A percentile compares a stretch with the other conserved stretches of the same genome.
Evolutionary conservation across 2,329 filamentous ascomycete species (phyloP).

Genomic region (Phyllosticta ampelicida): DNA sequence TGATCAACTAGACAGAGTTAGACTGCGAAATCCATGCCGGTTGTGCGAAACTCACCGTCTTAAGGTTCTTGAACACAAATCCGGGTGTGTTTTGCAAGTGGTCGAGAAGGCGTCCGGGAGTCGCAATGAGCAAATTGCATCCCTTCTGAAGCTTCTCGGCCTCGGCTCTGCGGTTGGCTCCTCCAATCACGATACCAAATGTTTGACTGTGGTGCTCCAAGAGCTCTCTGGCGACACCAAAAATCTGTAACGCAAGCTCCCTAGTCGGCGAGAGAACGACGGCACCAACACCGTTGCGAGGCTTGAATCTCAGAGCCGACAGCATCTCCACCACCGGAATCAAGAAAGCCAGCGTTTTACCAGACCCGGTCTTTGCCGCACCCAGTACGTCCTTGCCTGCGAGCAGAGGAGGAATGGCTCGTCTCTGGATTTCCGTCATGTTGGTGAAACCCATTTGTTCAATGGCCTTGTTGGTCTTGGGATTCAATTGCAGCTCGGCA

Average conservation of each 20-base stretch:
- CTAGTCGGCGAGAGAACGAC: constrained; percentile 88
- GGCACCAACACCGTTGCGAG: constrained; percentile 81
- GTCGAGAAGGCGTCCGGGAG: constrained; percentile 83
- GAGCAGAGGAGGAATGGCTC: constrained; percentile 76
- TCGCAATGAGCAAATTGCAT: constrained; percentile 89
- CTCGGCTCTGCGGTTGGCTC: constrained; percentile 82
- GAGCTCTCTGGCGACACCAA: constrained; percentile 84
- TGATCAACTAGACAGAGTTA: constrained; percentile 50
- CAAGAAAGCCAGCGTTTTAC: constrained; percentile 90
- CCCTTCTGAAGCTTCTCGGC: constrained; percentile 90
- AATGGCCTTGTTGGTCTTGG: constrained; percentile 81
- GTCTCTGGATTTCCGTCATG: constrained; percentile 91
- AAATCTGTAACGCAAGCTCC: constrained; percentile 91
- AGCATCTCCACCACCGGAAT: constrained; percentile 94
- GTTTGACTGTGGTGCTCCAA: constrained; percentile 92
- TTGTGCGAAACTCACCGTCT: constrained; percentile 39
- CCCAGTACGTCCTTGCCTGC: constrained; percentile 88
- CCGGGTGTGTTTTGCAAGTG: constrained; percentile 86
- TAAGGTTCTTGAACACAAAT: constrained; percentile 86
- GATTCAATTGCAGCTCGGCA: constrained; percentile 70
- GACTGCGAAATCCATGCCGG: not conserved
- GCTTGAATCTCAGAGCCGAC: constrained; percentile 82
- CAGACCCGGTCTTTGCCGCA: constrained; percentile 90
- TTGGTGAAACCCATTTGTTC: constrained; percentile 83
- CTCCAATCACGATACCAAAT: constrained; percentile 91